A percentile compares a stretch with the other conserved stretches of the same genome.
These are phyloP conservation scores for Chlamydomonas eustigma DNA, from an alignment of 139 green algal genomes.

Conservation along the genomic window DNA sequence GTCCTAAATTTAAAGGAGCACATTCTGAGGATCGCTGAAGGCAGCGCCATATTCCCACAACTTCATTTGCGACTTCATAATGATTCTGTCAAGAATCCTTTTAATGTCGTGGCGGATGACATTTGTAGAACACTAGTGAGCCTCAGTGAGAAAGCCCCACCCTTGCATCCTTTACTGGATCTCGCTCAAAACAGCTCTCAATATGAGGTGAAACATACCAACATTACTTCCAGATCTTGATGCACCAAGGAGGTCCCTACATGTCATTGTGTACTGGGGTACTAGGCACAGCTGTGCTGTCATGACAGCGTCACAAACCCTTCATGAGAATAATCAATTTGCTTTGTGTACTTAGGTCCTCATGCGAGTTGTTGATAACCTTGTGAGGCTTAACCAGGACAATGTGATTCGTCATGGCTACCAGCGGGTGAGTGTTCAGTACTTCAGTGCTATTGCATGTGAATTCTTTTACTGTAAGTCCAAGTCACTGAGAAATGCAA, in stretches of 20 bases:
- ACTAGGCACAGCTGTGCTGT: no score
- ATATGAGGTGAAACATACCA: neutral
- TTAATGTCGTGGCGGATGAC: neutral
- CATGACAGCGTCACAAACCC: neutral
- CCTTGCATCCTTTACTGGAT: neutral
- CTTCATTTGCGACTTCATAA: neutral
- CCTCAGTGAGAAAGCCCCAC: neutral
- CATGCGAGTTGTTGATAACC: neutral
- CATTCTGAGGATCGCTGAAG: neutral
- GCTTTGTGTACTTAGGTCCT: neutral
- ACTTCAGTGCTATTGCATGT: neutral
- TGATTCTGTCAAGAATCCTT: neutral
- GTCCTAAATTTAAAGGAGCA: neutral
- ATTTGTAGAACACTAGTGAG: neutral
- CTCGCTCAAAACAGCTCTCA: neutral
- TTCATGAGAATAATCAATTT: neutral
- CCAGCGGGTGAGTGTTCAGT: neutral
- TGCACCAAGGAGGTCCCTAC: no score
- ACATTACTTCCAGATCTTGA: neutral
- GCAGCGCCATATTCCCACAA: neutral
- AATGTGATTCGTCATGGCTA: slow-evolving; percentile 15
- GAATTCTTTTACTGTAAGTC: neutral
- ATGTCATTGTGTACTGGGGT: no score
- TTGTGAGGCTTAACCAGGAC: slow-evolving; percentile 5
- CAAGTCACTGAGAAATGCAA: neutral